Evolutionary conservation across 768 basidiomycete genomes (phyloP), one percentile per base, ranked within the genome.

Genomic region (Psilocybe cubensis): DNA sequence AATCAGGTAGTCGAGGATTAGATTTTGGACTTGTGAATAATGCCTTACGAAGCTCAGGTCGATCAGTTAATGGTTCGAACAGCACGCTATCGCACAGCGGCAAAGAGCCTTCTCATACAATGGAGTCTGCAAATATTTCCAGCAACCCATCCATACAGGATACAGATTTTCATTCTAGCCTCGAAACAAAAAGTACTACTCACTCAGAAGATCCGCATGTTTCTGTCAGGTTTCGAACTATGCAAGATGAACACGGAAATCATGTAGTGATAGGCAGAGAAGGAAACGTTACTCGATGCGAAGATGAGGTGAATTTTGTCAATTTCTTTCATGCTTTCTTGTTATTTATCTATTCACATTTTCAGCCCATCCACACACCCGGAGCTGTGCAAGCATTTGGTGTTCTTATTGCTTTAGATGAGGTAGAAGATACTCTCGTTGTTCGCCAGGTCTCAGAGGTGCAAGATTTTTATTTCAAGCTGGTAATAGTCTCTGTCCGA

Each of bases 391-490:
- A 94, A 74, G 86, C 84, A 0, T 94, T 88, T 64, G 92, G 91
- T n/a, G 87, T 93, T 0, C 77, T 93, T 3, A 81, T 94, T 48
- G 89, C 82, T 1, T 72, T 92, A 0, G 85, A 88, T 57, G 84
- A 89, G 61, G 69, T 80, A 17, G 75, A 80, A 7, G 83, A 87
- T 21, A 72, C 75, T 3, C 71, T 92, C 11, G 62, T 79, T 6
- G 89, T 94, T 33, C 80, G 85, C 11, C 92, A 93, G 65, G 89
- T 91, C 0, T 93, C 91, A 25, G 92, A 92, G 78, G 91, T 89
- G 67, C 53, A 74, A 42, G 35, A 4, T 8, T 48, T 33, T 38
- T 27, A 52, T 56, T 33, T 41, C 29, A 44, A 28, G 40, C 25
- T 45, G n/a, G 12, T 27, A 43, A 27, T 31, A n/a, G 49, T 54